These are phyloP conservation scores for Crataegus laevigata DNA, from an alignment of 306 rosid species.

Conservation along the genomic window DNA sequence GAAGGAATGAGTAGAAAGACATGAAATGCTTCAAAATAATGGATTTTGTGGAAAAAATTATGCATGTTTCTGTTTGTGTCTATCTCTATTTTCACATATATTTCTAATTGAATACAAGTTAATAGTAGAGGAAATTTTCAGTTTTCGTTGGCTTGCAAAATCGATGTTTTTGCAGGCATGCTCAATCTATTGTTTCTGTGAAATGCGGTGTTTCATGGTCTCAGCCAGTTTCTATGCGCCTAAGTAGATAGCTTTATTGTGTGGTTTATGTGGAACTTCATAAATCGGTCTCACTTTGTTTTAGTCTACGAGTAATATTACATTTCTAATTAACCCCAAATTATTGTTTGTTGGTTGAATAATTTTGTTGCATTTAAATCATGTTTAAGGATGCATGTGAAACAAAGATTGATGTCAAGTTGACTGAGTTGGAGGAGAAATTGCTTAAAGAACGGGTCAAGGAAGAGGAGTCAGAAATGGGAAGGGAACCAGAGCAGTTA, in stretches of 20 bases:
- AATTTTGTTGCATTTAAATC: neutral
- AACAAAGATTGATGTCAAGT: slow-evolving; percentile 27
- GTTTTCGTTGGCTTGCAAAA: neutral
- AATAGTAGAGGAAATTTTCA: neutral
- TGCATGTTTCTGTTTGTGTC: neutral
- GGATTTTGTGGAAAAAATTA: neutral
- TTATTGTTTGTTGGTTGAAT: neutral
- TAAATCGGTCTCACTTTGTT: neutral
- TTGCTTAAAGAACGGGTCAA: slow-evolving; percentile 47
- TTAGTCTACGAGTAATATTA: neutral
- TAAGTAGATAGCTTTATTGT: neutral
- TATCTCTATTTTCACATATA: neutral
- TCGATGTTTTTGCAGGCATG: neutral
- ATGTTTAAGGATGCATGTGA: slow-evolving; percentile 35
- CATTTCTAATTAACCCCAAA: neutral
- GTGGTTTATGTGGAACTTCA: neutral
- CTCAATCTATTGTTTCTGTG: neutral
- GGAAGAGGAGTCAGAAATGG: slow-evolving; percentile 42
- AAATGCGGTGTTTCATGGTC: neutral
- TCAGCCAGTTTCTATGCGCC: neutral
- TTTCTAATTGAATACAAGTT: neutral
- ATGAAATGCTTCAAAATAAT: neutral
- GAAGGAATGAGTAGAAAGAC: neutral
- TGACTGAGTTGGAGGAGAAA: slow-evolving; percentile 58
- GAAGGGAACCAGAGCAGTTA: slow-evolving; percentile 22